Evolutionary conservation across 495 filamentous ascomycete species (phyloP).

Genomic region (Evernia prunastri): DNA sequence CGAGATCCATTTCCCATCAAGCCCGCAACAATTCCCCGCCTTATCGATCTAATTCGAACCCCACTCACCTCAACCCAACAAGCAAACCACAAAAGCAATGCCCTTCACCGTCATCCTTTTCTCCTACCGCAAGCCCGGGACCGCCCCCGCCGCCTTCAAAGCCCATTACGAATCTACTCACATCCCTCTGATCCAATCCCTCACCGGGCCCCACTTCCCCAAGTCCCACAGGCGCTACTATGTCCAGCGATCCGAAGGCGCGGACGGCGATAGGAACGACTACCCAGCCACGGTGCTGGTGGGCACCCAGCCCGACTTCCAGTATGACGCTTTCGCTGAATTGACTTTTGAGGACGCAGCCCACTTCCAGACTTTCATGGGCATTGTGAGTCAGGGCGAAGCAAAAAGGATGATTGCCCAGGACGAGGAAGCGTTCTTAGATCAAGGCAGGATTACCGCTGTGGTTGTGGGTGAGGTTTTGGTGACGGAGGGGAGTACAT

Average conservation of each 20-base stretch:
- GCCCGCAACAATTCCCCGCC: no score
- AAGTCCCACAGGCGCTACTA: slow-evolving; percentile 29
- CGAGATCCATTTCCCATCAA: no score
- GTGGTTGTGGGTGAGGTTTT: slow-evolving; percentile 32
- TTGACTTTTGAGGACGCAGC: slow-evolving; percentile 33
- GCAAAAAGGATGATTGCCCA: slow-evolving; percentile 10
- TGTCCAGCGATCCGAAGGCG: slow-evolving; percentile 24
- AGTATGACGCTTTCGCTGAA: slow-evolving; percentile 37
- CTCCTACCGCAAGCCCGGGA: slow-evolving; percentile 30
- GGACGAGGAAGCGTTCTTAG: slow-evolving; percentile 36
- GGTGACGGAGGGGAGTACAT: no score
- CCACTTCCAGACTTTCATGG: slow-evolving; percentile 30
- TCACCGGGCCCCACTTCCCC: slow-evolving; percentile 31
- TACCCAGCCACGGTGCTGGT: slow-evolving; percentile 31
- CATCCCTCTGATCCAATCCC: slow-evolving; percentile 29
- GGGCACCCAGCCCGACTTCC: slow-evolving; percentile 36
- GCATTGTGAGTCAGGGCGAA: slow-evolving; percentile 27
- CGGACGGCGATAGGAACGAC: slow-evolving; percentile 8
- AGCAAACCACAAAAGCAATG: no score
- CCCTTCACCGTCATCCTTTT: slow-evolving; percentile 18
- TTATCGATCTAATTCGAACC: no score
- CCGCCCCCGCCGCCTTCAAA: slow-evolving; percentile 31
- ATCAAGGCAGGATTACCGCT: slow-evolving; percentile 26
- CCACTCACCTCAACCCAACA: no score
- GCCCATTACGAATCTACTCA: slow-evolving; percentile 31